Evolutionary conservation across 768 basidiomycete species (phyloP), one percentile per base, ranked within the genome.

Genomic region (Kwoniella botswanensis): DNA sequence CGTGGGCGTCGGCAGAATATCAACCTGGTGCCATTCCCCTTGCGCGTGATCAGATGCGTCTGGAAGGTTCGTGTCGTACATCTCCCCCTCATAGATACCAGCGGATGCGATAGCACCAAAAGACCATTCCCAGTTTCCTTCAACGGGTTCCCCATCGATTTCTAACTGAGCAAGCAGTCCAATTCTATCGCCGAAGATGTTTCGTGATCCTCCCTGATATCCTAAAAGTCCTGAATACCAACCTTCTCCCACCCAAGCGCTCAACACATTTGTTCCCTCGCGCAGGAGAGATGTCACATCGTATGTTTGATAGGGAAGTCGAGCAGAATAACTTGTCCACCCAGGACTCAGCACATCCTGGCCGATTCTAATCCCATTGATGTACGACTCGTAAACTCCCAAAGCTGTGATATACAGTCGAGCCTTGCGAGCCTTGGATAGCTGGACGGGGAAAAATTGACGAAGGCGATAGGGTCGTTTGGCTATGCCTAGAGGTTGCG

Each of bases 61-160:
- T 4, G 15, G 10, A 3, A 70, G n/a, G 15, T 55, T 54, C 9
- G 69, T 59, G 53, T 80, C 73, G 44, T 64, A 74, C 13, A 42
- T 61, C 52, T 80, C 79, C 17, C 79, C 79, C 26, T 77, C 58
- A 58, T 77, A 77, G 10, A 80, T 52, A 50, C 77, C 76, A 1
- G 71, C 64, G 29, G 26, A 35, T 24, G 67, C 44, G 3, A 81
- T 61, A 3, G 65, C 52, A 11, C 73, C 68, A 22, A 60, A 65
- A 2, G 46, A 26, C 67, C 62, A 67, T 24, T 62, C 61, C 76
- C 78, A 80, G 7, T 52, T 24, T 2, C 15, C 17, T 2, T 52
- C 53, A 1, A 76, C 65, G 4, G 70, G 53, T 52, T 72, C 17
- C 2, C 74, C 74, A 46, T 76, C 76, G 10, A 77, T 58, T 42